Percentiles rank a stretch among this genome's conserved stretches.
Conservation (phyloP, 148 eudicot genomes). For the Heliosperma pusillum region DNA sequence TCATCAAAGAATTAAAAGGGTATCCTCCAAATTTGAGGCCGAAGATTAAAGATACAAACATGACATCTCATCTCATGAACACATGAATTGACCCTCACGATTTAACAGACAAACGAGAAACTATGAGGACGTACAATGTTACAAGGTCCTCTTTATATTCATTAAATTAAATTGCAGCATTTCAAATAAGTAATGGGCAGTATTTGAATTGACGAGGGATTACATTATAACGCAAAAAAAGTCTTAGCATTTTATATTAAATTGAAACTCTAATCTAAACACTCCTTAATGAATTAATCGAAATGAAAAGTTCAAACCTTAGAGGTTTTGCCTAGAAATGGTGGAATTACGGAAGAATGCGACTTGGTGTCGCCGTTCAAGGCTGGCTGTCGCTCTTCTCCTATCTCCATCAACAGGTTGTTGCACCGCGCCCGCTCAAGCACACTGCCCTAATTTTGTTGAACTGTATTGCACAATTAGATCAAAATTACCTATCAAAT, state of each 20-base stretch:
- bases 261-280: neutral
- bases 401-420: neutral
- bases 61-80: neutral
- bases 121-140: too few relatives aligned
- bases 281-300: neutral
- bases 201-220: too few relatives aligned
- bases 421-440: too few relatives aligned
- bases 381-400: neutral
- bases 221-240: too few relatives aligned
- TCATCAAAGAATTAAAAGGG: neutral
- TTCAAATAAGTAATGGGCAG: too few relatives aligned
- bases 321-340: conserved; percentile 12
- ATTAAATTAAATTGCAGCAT: neutral
- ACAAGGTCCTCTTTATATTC: too few relatives aligned
- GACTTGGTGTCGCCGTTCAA: neutral
- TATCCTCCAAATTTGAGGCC: neutral
- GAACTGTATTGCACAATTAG: too few relatives aligned
- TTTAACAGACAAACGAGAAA: neutral
- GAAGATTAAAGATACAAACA: neutral
- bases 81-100: neutral
- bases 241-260: neutral
- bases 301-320: neutral
- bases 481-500: too few relatives aligned
- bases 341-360: conserved; percentile 5
- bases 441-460: too few relatives aligned